Base-by-base conservation (phyloP, 257 asterid species). In the Przewalskia tangutica region DNA sequence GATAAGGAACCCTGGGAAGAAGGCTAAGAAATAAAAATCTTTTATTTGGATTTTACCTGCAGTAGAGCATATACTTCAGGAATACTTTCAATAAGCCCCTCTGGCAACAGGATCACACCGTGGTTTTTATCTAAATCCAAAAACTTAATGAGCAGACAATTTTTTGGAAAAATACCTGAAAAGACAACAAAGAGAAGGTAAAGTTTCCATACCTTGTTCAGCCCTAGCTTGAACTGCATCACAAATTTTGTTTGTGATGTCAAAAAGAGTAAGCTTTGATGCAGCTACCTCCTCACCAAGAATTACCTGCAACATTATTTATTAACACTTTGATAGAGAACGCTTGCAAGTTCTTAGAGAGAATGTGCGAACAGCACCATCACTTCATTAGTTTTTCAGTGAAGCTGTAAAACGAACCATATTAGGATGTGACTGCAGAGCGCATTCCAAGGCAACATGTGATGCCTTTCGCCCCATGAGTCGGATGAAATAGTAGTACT, bases 391-490 rank as follows among this genome's bases (percentile, higher is more conserved):
- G 46, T 73, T 48, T 50, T 73, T 14, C n/a, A 13, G 79, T 48
- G 16, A 73, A 73, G 62, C 23, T 2, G 8, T 48, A 59, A 55
- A 63, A 85, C 91, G 59, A 77, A 95, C 99, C 99, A 95, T 91
- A 87, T 95, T 95, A 82, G 98, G 97, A 86, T 96, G 98, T 3
- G 99, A 94, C 77, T 96, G 99, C 63, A 96, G 99, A 48, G 98
- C 89, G 89, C 99, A 95, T 75, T 95, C 99, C 88, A 95, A 60
- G 36, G 98, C 97, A 89, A 95, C 98, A 82, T 95, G 99, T 67
- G 99, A 95, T 82, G 98, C 97, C 90, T 94, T 95, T 77, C 99
- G 89, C 58, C 99, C 99, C 99, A 94, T 95, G 86, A 95, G 97
- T 78, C 98, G 90, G 84, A 95, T 93, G 83, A 95, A 95, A 77